Percentiles rank a stretch among this genome's conserved stretches.
Evolutionary conservation across 192 early-diverging fungal species (phyloP).

Genomic region (Funneliformis mosseae): DNA sequence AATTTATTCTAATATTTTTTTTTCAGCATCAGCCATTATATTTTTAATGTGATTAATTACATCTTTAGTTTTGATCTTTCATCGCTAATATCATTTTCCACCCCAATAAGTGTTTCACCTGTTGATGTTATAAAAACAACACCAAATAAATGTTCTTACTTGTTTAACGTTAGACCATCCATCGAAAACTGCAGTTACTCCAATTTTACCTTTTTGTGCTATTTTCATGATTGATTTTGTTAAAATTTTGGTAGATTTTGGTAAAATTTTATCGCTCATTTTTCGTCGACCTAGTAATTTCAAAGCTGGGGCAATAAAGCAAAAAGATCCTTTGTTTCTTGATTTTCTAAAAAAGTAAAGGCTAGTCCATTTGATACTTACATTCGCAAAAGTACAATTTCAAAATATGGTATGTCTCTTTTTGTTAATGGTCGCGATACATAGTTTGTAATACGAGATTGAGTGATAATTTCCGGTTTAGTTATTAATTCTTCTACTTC

Average conservation of each 20-base stretch:
- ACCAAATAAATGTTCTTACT: background rate
- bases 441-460: too few relatives aligned
- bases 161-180: slow-evolving; percentile 8
- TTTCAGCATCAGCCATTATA: too few relatives aligned
- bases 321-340: background rate
- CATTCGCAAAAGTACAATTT: background rate
- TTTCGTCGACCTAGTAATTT: background rate
- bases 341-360: background rate
- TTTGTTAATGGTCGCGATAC: background rate
- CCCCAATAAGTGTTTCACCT: background rate
- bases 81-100: background rate
- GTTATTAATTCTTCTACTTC: too few relatives aligned
- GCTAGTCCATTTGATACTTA: background rate
- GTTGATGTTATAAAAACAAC: slow-evolving; percentile 10
- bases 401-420: background rate
- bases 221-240: background rate
- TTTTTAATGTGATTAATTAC: background rate
- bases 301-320: background rate
- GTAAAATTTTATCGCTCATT: background rate
- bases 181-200: slow-evolving; percentile 16
- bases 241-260: background rate
- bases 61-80: slow-evolving; percentile 7
- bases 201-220: background rate
- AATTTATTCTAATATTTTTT: too few relatives aligned
- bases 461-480: too few relatives aligned